A percentile compares a stretch with the other conserved stretches of the same genome.
These are phyloP conservation scores for Casuarina equisetifolia DNA, from an alignment of 306 rosid genomes.

Conservation along the genomic window DNA sequence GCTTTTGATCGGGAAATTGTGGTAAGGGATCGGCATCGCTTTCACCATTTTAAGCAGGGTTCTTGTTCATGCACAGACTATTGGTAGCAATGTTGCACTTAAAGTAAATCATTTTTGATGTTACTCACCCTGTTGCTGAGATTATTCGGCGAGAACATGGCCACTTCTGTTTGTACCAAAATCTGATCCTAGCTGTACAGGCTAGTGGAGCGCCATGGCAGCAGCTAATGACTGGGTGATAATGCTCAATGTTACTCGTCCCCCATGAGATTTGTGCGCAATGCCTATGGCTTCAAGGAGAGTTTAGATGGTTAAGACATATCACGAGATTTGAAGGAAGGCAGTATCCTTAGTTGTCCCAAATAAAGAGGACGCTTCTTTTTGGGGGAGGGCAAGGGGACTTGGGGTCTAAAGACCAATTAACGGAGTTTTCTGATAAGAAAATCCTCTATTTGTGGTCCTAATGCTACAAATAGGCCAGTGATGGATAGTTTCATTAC, in stretches of 20 bases:
- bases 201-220: background rate
- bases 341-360: background rate
- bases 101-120: background rate
- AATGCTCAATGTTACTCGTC: background rate
- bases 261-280: background rate
- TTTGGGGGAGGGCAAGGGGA: background rate
- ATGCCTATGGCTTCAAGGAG: background rate
- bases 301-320: background rate
- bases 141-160: background rate
- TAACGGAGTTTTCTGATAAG: background rate
- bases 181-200: constrained; percentile 1
- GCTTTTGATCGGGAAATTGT: constrained; percentile 64
- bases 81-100: constrained; percentile 42
- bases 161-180: background rate
- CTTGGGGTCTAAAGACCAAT: background rate
- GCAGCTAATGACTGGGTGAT: background rate
- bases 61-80: constrained; percentile 71
- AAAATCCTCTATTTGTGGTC: background rate
- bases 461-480: background rate
- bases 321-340: background rate
- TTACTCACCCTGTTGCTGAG: background rate
- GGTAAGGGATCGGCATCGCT: constrained; percentile 79
- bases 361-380: background rate
- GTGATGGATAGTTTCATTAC: constrained; percentile 32
- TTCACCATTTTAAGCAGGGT: constrained; percentile 77